phyloP scores from a whole-genome alignment of 2,329 filamentous ascomycete species.

The Trichophyton simii region DNA sequence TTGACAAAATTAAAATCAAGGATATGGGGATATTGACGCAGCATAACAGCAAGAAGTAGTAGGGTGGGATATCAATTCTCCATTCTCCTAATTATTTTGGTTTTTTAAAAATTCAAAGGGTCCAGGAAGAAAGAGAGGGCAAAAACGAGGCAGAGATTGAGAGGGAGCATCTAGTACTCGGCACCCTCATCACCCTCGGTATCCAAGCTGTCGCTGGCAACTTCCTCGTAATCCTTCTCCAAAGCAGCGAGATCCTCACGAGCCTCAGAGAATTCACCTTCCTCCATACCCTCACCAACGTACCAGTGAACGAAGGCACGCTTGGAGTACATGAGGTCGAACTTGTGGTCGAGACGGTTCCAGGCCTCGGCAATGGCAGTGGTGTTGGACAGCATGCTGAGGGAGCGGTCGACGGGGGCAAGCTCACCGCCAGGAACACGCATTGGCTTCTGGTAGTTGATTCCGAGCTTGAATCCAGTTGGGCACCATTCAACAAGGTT shows the following conservation, averaged over 20 bases:
- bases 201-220: constrained; percentile 57
- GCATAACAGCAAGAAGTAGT: not conserved
- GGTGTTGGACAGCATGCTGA: constrained; percentile 92
- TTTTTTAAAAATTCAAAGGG: not conserved
- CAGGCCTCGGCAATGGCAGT: constrained; percentile 97
- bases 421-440: constrained; percentile 94
- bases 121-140: constrained; percentile 1
- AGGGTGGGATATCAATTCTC: not conserved
- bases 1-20: constrained; percentile 1
- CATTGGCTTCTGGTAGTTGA: constrained; percentile 97
- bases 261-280: constrained; percentile 98
- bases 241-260: constrained; percentile 96
- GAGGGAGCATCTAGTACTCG: constrained; percentile 22
- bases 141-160: not conserved
- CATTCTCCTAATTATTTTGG: constrained; percentile 1
- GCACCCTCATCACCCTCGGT: constrained; percentile 46
- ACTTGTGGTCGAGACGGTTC: constrained; percentile 92
- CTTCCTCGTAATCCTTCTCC: constrained; percentile 98
- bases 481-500: constrained; percentile 99
- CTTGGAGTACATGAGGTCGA: constrained; percentile 99
- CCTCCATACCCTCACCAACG: constrained; percentile 99
- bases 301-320: constrained; percentile 99
- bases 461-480: constrained; percentile 99
- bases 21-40: not conserved
- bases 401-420: constrained; percentile 94